Base-by-base conservation (phyloP, 1,284 basidiomycete genomes). In the Sutorius eximius region DNA sequence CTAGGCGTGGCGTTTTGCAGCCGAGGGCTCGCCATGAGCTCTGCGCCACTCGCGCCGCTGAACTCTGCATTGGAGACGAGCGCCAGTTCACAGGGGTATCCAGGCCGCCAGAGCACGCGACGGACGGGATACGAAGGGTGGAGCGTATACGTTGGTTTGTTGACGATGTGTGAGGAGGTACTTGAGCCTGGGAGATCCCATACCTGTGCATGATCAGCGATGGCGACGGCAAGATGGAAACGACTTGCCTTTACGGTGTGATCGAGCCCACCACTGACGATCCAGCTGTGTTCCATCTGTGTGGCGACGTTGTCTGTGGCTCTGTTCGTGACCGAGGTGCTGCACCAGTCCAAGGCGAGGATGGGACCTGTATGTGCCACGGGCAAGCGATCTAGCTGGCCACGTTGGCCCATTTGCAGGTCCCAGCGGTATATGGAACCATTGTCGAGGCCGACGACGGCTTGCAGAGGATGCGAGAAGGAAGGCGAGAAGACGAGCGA, bases 251-350 rank as follows among this genome's bases (percentile, higher is more conserved):
- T 93, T 41, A 94, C 91, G 20, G 82, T 86, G 45, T 85, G 80
- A 71, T 95, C 92, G 27, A 93, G 75, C 0, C 92, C 90, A 7
- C 87, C 90, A 60, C 87, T 93, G 1, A 86, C 87, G 16, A 95
- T 77, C 91, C 92, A 95, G 0, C 91, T 89, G 18, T 51, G 59
- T 33, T 68, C 69, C 48, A 46, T 38, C 22, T 58, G 58, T 13
- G 64, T 56, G 9, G 73, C 51, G 12, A 51, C 53, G 18, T 42
- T 58, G 8, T 71, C 69, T 3, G 45, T 29, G 27, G 59, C 51
- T 10, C 62, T 65, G 53, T 53, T 56, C 20, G 58, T 32, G 38
- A 57, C 47, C 3, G 64, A 66, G 36, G 73, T 74, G 40, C 71
- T 68, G 45, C 79, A 77, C 93, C 93, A 95, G 60, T 93, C 90